Evolutionary conservation across 2,329 filamentous ascomycete species (phyloP), one percentile per base, ranked within the genome.

Genomic region (Zymoseptoria ardabiliae): DNA sequence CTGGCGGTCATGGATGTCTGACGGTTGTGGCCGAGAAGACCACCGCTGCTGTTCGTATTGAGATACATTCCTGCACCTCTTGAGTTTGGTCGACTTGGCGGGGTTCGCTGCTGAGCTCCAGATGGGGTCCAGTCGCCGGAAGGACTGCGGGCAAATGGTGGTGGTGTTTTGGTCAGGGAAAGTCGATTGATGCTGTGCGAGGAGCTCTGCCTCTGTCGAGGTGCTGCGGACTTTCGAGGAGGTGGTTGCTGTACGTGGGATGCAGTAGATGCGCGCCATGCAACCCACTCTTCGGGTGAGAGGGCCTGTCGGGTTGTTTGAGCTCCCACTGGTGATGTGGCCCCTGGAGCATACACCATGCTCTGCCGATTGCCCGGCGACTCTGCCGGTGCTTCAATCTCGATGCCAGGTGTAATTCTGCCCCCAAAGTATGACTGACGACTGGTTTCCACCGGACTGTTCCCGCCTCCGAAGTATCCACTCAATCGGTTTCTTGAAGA

Each of bases 201-300:
- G 5, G 66, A 69, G 19, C 54, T 61, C 8, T 66, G 65, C 10
- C 69, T 70, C n/a, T 64, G 61, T 56, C 71, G 69, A 11, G 66
- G 63, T 67, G 49, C 70, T 69, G 57, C 45, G 9, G 61, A 71
- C 53, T 63, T 64, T 41, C 64, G 62, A 3, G 64, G 61, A n/a
- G 68, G 66, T 49, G 82, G 68, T 17, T 85, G 81, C 5, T 80
- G 79, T 53, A 80, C 76, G 9, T 80, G 78, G 19, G 81, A 78
- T 3, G 77, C 77, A 50, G 77, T 73, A 11, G 84, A 79, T 21
- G 86, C 87, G 62, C 90, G 85, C 66, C 93, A 87, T 67, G 91
- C 85, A 5, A 96, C 90, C 75, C 88, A 96, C 67, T 95, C 85
- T 71, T 96, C 90, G 0, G 91, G 81, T 4, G 87, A 89, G 11